These are phyloP conservation scores for Clarireedia paspali DNA, from an alignment of 2,329 filamentous ascomycete genomes.

Conservation along the genomic window DNA sequence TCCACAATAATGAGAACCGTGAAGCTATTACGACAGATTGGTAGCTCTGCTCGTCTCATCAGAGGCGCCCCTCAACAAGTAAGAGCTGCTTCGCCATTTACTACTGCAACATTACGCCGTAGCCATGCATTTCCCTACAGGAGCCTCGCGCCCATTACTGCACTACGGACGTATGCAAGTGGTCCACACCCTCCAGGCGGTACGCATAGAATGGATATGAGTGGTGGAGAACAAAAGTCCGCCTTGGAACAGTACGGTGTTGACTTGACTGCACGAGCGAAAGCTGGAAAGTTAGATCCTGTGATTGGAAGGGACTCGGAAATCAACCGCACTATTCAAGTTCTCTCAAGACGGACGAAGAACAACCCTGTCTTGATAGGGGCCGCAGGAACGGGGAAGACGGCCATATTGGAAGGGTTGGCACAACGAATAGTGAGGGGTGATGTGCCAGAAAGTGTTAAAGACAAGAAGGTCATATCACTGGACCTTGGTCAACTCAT, in stretches of 20 bases:
- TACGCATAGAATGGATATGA: conserved; percentile 88
- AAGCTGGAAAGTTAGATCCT: conserved; percentile 85
- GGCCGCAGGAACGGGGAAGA: conserved; percentile 78
- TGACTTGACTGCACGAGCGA: conserved; percentile 79
- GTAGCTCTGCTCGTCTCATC: conserved; percentile 23
- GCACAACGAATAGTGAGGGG: conserved; percentile 84
- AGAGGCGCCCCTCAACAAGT: conserved; percentile 13
- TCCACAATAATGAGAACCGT: conserved; percentile 15
- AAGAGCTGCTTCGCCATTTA: conserved; percentile 9
- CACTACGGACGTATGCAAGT: conserved; percentile 53
- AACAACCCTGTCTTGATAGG: conserved; percentile 88
- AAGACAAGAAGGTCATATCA: conserved; percentile 83
- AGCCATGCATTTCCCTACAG: conserved; percentile 14
- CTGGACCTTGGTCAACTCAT: conserved; percentile 89
- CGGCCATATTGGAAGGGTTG: conserved; percentile 83
- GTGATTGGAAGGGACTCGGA: conserved; percentile 90
- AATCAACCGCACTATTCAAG: conserved; percentile 90
- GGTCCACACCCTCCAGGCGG: conserved; percentile 84
- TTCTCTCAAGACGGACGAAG: conserved; percentile 86
- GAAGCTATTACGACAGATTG: conserved; percentile 20
- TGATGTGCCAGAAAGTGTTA: conserved; percentile 92
- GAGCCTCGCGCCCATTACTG: conserved; percentile 33
- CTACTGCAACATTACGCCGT: conserved; percentile 4
- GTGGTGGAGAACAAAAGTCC: conserved; percentile 67
- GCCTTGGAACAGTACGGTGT: conserved; percentile 87